phyloP scores from a whole-genome alignment of 2,329 filamentous ascomycete species.

The Fusarium armeniacum region DNA sequence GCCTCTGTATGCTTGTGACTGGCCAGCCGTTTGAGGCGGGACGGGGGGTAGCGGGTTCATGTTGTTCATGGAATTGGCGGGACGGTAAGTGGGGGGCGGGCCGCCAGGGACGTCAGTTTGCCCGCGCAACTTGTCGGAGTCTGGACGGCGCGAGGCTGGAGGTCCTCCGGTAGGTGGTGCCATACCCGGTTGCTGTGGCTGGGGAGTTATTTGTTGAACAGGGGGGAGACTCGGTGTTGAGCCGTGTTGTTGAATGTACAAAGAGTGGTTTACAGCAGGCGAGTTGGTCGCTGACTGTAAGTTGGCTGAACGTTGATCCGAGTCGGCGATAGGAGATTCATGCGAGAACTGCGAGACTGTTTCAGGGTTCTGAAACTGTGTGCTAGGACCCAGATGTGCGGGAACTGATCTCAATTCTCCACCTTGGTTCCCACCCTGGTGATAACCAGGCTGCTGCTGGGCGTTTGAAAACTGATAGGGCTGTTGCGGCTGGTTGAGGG shows the following conservation, averaged over 20 bases:
- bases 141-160: constrained; percentile 62
- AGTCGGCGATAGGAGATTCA: constrained; percentile 69
- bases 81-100: constrained; percentile 66
- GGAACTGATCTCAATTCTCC: constrained; percentile 55
- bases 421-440: constrained; percentile 52
- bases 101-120: constrained; percentile 61
- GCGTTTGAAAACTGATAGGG: constrained; percentile 49
- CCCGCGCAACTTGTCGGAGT: constrained; percentile 63
- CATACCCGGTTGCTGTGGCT: constrained; percentile 59
- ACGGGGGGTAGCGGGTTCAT: constrained; percentile 62
- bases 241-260: constrained; percentile 56
- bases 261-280: constrained; percentile 58
- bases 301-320: constrained; percentile 59
- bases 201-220: constrained; percentile 48
- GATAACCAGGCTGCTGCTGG: constrained; percentile 53
- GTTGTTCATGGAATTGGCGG: constrained; percentile 62
- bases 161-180: constrained; percentile 62
- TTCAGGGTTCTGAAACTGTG: constrained; percentile 65
- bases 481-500: constrained; percentile 44
- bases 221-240: constrained; percentile 51
- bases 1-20: constrained; percentile 58
- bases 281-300: constrained; percentile 61
- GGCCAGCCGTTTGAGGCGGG: constrained; percentile 49
- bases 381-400: constrained; percentile 54
- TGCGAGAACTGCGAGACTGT: constrained; percentile 73